Base-by-base conservation (phyloP, 2,329 filamentous ascomycete genomes). In the Claviceps sp. region DNA sequence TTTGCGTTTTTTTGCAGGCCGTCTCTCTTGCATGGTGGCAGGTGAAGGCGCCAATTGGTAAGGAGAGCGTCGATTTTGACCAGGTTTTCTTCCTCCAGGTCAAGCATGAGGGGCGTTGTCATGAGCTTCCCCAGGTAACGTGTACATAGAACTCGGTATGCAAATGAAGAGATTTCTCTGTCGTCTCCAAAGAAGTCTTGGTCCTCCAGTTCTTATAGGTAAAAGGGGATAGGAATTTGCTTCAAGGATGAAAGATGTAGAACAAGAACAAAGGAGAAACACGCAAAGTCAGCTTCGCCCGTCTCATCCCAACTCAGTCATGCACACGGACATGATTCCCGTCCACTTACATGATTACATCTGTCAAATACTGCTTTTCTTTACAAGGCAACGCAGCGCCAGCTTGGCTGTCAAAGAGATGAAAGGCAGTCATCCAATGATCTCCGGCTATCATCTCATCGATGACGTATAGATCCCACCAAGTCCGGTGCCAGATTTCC, bases 381-480 rank as follows among this genome's bases (percentile, higher is more conserved):
- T 95, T 87, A 60, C 88, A 93, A 0, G 90, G 90, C 3, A 95
- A 72, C 2, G 76, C 78, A 2, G 88, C 85, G 59, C 87, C 81
- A 14, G 79, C 76, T 5, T 72, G 67, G 7, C 89, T 74, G 51
- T 84, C 80, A 57, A 81, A 86, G 24, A 87, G 73, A n/a, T 76
- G 67, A 64, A 87, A 86, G 52, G 79, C 84, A 43, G 85, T 84
- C 55, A 80, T 78, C 13, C 82, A 78, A 58, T 86, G 86, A 58
- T 95, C 82, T 3, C 86, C 87, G 5, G 88, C 86, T 58, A 94
- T 77, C 77, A 95, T 85, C 51, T 85, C 87, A 63, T 95, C 88
- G 14, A 88, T 78, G n/a, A 87, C 77, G 62, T 84, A 91, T 4
- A 81, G 63, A 55, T 81, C 88, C 90, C 90, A 96, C 89, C 89